These are phyloP conservation scores for Friedmanniomyces simplex DNA, from an alignment of 495 filamentous ascomycete genomes.

Conservation along the genomic window DNA sequence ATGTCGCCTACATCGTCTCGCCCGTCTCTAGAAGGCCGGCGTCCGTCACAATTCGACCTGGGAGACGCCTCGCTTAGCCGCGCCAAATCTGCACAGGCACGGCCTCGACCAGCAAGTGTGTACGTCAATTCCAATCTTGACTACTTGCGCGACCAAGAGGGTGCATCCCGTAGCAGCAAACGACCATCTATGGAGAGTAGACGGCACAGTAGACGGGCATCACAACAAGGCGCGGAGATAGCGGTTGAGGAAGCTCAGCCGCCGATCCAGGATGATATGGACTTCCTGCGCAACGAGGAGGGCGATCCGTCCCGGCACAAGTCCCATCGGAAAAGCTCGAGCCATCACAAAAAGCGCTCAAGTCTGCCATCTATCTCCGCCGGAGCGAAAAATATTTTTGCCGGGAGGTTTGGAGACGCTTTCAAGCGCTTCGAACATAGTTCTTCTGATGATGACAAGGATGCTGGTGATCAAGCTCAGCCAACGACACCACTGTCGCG, in stretches of 20 bases:
- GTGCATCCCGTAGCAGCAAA: conserved; percentile 20
- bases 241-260: conserved; percentile 36
- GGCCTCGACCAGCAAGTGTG: conserved; percentile 60
- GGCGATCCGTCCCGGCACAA: conserved; percentile 9
- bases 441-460: conserved; percentile 28
- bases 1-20: conserved; percentile 59
- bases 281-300: conserved; percentile 77
- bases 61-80: conserved; percentile 43
- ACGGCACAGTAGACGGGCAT: conserved; percentile 4
- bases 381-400: conserved; percentile 65
- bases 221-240: background rate
- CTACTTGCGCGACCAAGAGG: conserved; percentile 56
- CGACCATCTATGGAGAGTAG: conserved; percentile 27
- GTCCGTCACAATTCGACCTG: conserved; percentile 53
- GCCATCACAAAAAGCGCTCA: conserved; percentile 57
- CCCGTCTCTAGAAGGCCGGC: conserved; percentile 66
- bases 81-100: conserved; percentile 54
- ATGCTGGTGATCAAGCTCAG: background rate
- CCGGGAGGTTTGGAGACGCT: conserved; percentile 87
- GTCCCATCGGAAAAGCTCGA: conserved; percentile 1
- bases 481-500: conserved; percentile 3
- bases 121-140: conserved; percentile 72
- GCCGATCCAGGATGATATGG: conserved; percentile 62
- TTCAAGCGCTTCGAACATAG: conserved; percentile 84
- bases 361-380: conserved; percentile 65